Conservation (phyloP, 768 basidiomycete genomes). For the Brasilioporus rufonigricans region DNA sequence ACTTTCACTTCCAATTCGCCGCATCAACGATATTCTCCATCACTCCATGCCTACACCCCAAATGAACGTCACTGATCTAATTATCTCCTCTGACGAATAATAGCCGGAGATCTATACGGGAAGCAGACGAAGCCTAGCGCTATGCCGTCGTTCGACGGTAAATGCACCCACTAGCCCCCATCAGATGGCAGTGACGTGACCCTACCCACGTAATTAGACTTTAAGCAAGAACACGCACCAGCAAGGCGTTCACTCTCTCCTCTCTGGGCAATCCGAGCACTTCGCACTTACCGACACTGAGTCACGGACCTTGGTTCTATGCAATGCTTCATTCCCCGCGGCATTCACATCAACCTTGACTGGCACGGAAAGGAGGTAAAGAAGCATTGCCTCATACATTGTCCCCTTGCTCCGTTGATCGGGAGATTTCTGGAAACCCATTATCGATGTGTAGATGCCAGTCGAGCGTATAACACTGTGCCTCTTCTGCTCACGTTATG, state of each 20-base stretch:
- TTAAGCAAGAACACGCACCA: constrained; percentile 35
- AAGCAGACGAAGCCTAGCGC: constrained; percentile 10
- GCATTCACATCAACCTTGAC: constrained; percentile 24
- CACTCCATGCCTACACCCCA: constrained; percentile 13
- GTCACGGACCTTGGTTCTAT: constrained; percentile 24
- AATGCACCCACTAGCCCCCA: constrained; percentile 14
- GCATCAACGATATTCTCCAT: constrained; percentile 19
- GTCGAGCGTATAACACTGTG: not conserved
- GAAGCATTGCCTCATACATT: constrained; percentile 9
- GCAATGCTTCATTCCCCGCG: constrained; percentile 30
- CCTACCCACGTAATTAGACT: constrained; percentile 35
- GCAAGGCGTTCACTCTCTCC: constrained; percentile 18
- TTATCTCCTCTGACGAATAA: constrained; percentile 9
- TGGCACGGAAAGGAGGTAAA: constrained; percentile 12
- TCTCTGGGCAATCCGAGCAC: constrained; percentile 17
- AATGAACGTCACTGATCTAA: constrained; percentile 18
- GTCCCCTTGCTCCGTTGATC: constrained; percentile 20
- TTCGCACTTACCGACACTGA: constrained; percentile 11
- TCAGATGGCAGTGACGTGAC: constrained; percentile 34
- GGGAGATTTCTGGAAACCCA: constrained; percentile 11
- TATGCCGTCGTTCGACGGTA: constrained; percentile 12
- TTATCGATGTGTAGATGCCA: constrained; percentile 3
- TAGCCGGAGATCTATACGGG: constrained; percentile 13
- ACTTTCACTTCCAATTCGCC: constrained; percentile 22
- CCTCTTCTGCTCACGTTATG: constrained; percentile 16